phyloP scores from a whole-genome alignment of 164 flowering plant species.

The Cinnamomum chago region DNA sequence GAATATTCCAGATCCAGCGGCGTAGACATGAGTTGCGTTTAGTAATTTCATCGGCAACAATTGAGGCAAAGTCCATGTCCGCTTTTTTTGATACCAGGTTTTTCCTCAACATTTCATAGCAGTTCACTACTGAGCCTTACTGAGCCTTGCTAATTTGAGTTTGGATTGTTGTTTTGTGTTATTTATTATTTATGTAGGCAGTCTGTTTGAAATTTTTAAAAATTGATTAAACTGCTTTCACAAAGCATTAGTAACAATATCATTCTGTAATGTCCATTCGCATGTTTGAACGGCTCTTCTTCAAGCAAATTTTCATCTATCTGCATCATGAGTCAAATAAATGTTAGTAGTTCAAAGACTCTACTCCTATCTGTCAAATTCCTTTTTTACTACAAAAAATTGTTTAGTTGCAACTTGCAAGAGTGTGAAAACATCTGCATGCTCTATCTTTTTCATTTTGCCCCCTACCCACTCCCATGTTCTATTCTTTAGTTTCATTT shows the following conservation, averaged over 20 bases:
- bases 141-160: background rate
- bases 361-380: background rate
- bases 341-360: background rate
- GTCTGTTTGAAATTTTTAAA: background rate
- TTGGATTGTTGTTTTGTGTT: background rate
- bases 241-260: too few relatives aligned
- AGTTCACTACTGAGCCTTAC: background rate
- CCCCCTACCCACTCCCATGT: too few relatives aligned
- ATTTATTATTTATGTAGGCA: background rate
- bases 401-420: too few relatives aligned
- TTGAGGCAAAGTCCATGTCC: conserved; percentile 86
- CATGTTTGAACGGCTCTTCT: background rate
- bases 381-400: background rate
- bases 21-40: conserved; percentile 88
- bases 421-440: too few relatives aligned
- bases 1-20: conserved; percentile 61
- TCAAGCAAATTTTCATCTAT: background rate
- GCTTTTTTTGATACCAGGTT: conserved; percentile 74
- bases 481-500: too few relatives aligned
- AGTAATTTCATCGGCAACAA: conserved; percentile 92
- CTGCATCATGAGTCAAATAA: background rate
- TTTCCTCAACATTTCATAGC: background rate
- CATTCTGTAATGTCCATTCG: too few relatives aligned
- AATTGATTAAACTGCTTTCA: too few relatives aligned
- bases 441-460: too few relatives aligned